Base-by-base conservation (phyloP, 1,284 basidiomycete species). In the Malassezia japonica region DNA sequence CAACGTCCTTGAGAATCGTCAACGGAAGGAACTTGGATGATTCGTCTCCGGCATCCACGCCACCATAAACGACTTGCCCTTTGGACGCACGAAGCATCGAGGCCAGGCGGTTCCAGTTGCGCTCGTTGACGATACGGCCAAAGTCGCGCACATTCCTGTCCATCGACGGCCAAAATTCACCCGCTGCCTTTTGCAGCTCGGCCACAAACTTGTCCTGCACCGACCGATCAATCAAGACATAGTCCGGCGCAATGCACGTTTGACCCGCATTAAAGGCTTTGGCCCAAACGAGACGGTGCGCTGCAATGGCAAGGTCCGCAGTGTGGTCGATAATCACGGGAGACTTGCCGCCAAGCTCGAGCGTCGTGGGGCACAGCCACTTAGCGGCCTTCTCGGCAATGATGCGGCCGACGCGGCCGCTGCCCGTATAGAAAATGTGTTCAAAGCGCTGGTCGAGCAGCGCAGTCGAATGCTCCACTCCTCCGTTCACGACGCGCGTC, bases 371-470 rank as follows among this genome's bases (percentile, higher is more conserved):
- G 0, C 87, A 87, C 18, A 94, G 76, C 48, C 83, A 82, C 74
- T 90, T 85, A 8, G 86, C 88, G 3, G 88, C 88, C 0, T 90
- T 89, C 0, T 78, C 75, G 7, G 84, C 82, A 9, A 95, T 81
- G 53, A 94, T 82, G 60, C 78, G 81, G 0, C 80, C 90, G 5
- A 94, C 82, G 16, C 77, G 77, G 45, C 81, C 80, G 39, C 83
- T 82, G 7, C 80, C 82, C 24, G 80, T 69, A 63, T 74, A 76
- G 55, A 76, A 74, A 60, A 82, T 57, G 84, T 85, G 78, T 59
- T 85, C 88, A 86, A 87, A 94, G 46, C 79, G 80, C 32, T 87
- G 77, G 62, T 87, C 84, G 10, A 94, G 77, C 5, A 90, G 71
- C 77, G 79, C 83, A 27, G 83, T 84, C 0, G 83, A 82, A 73